Percentiles rank a stretch among this genome's conserved stretches.
Conservation (phyloP, 176 grass and related monocot species). For the Ensete glaucum region DNA sequence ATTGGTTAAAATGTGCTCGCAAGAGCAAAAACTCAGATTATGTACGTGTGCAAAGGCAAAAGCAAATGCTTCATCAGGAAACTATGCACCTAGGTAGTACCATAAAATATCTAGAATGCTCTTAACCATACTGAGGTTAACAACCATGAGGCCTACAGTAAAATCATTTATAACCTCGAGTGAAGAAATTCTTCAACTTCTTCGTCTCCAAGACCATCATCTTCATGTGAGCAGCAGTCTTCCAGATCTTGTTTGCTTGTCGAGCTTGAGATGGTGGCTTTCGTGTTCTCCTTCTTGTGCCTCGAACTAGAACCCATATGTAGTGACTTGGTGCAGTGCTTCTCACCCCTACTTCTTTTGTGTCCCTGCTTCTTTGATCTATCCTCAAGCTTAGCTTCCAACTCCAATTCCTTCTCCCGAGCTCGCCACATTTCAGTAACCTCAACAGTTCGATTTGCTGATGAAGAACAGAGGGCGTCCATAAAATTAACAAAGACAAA, state of each 20-base stretch:
- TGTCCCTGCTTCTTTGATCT: constrained; percentile 17
- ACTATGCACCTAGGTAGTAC: no score
- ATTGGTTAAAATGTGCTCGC: neutral
- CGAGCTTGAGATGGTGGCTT: constrained; percentile 19
- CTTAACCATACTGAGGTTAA: neutral
- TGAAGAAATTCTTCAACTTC: constrained; percentile 80
- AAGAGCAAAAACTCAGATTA: no score
- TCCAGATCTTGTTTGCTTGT: constrained; percentile 12
- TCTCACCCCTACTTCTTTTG: constrained; percentile 6
- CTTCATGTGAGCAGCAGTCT: constrained; percentile 33
- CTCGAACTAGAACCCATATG: constrained; percentile 34
- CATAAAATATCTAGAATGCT: neutral
- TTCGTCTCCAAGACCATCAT: constrained; percentile 45
- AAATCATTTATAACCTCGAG: constrained; percentile 45
- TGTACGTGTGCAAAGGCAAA: no score
- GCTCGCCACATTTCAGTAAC: constrained; percentile 80
- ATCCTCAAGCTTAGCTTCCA: constrained; percentile 48
- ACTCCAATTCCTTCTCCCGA: constrained; percentile 62
- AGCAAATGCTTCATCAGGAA: no score
- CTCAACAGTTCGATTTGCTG: constrained; percentile 80
- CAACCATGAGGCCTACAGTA: neutral
- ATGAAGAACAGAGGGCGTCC: neutral
- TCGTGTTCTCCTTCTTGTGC: constrained; percentile 28
- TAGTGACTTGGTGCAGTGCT: constrained; percentile 30
- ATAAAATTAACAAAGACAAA: constrained; percentile 1